These are phyloP conservation scores for Eruca vesicaria DNA, from an alignment of 441 rosid species.

Conservation along the genomic window DNA sequence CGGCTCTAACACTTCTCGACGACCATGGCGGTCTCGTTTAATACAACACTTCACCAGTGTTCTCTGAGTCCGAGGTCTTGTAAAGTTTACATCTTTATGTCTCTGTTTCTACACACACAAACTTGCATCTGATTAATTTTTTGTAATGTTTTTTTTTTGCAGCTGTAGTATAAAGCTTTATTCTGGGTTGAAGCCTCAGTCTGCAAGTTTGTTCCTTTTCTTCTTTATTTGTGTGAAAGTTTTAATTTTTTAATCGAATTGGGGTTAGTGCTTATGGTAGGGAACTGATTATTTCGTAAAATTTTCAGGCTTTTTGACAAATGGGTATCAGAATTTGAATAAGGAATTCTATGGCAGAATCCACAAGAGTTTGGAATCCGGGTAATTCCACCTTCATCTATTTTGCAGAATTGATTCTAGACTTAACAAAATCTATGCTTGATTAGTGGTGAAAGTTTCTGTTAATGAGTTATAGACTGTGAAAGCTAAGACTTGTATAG, in stretches of 20 bases:
- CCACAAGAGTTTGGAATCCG: conserved; percentile 60
- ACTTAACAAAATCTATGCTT: not conserved
- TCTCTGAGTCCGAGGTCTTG: conserved; percentile 58
- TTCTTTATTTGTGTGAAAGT: not conserved
- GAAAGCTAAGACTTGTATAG: conserved; percentile 2
- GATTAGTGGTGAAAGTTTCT: not conserved
- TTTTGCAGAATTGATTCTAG: not conserved
- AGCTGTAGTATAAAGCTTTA: conserved; percentile 66
- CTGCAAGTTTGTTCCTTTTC: conserved; percentile 49
- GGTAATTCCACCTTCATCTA: conserved; percentile 41
- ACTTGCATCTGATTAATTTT: not conserved
- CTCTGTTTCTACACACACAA: not conserved
- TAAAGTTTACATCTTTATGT: not conserved
- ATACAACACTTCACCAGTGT: conserved; percentile 51
- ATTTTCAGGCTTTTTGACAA: conserved; percentile 45
- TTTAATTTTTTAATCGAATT: conserved; percentile 6
- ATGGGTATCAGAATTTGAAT: conserved; percentile 55
- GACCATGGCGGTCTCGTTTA: conserved; percentile 60
- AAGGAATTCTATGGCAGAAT: conserved; percentile 71
- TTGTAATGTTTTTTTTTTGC: conserved; percentile 18
- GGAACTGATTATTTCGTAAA: not conserved
- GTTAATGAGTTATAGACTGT: not conserved
- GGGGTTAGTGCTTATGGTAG: not conserved
- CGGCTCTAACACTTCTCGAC: conserved; percentile 14
- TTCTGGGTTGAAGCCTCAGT: conserved; percentile 77